Evolutionary conservation across 306 rosid genomes (phyloP), one percentile per base, ranked within the genome.

Genomic region (Dryas drummondii): DNA sequence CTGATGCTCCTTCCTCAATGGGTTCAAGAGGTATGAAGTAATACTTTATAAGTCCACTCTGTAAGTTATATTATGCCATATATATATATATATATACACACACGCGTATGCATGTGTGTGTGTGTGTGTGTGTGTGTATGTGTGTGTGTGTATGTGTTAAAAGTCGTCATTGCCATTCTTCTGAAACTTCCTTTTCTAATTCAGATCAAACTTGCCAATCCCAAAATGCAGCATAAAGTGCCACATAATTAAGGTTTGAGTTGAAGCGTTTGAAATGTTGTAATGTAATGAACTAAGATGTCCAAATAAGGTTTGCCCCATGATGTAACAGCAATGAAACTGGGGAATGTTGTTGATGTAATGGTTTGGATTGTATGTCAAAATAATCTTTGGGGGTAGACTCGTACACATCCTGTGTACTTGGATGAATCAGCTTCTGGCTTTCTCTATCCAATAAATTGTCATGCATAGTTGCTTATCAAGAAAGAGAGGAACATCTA

Each of bases 1-100:
- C 91, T 16, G 97, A 94, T 71, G 80, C 84, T 82, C 75, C 80
- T 50, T 45, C 84, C 27, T 52, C 22, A 22, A 66, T 75, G 56
- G 32, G 77, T 70, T 73, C 16, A n/a, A 64, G 8, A 55, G 73
- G 79, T 78, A 55, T 55, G 76, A 45, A 72, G 42, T 58, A 8
- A 22, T 9, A 8, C 8, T 22, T 72, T 14, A 2, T 45, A 46
- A 66, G 42, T 45, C 19, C 58, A 13, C 32, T 71, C 59, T 19
- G 22, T 19, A 0, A 27, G 1, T 27, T 27, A 27, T 27, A 19
- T 19, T 19, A 19, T 19, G 22, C 22, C 22, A 27, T 27, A 27
- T 27, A 27, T 27, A 27, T 27, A 27, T 27, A 27, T 1, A 27
- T 1, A 27, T 22, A 22, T 22, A 22, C 22, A 22, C 22, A 22